Evolutionary conservation across 2,329 filamentous ascomycete species (phyloP).

Genomic region (Ophiostoma quercus): DNA sequence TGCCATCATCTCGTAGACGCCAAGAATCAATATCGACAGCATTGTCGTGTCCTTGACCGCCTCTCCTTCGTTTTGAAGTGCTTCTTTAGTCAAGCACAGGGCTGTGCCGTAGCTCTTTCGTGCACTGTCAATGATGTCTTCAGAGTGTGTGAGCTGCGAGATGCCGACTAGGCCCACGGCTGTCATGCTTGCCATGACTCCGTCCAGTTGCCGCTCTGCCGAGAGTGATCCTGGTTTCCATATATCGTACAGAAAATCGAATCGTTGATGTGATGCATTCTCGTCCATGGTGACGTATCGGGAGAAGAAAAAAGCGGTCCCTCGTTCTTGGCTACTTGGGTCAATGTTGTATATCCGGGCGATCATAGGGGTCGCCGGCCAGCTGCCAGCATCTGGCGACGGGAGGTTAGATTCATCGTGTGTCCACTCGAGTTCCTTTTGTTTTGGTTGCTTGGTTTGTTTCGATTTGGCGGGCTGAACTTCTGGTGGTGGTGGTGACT

Average conservation of each 20-base stretch:
- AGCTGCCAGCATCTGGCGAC: constrained; percentile 35
- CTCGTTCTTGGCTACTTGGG: constrained; percentile 40
- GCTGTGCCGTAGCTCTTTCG: constrained; percentile 49
- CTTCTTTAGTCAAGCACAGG: constrained; percentile 46
- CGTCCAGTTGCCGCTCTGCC: constrained; percentile 38
- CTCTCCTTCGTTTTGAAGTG: constrained; percentile 43
- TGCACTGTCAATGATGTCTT: constrained; percentile 43
- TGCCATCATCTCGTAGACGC: constrained; percentile 51
- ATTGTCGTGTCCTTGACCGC: constrained; percentile 48
- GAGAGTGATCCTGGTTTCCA: constrained; percentile 42
- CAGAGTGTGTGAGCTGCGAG: constrained; percentile 42
- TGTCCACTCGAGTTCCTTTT: constrained; percentile 19
- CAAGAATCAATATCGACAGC: constrained; percentile 49
- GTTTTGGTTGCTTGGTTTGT: background rate
- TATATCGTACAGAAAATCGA: constrained; percentile 50
- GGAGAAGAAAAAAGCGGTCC: constrained; percentile 48
- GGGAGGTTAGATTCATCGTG: constrained; percentile 33
- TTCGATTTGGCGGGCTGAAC: too few relatives aligned
- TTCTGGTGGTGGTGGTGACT: background rate
- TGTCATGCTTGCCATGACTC: constrained; percentile 48
- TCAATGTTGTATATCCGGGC: constrained; percentile 34
- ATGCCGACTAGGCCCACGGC: constrained; percentile 51
- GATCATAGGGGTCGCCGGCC: constrained; percentile 32
- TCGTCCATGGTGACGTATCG: constrained; percentile 46
- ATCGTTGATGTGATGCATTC: constrained; percentile 45